A percentile compares a stretch with the other conserved stretches of the same genome.
Conservation (phyloP, 2,329 filamentous ascomycete genomes). For the Colletotrichum salicis region DNA sequence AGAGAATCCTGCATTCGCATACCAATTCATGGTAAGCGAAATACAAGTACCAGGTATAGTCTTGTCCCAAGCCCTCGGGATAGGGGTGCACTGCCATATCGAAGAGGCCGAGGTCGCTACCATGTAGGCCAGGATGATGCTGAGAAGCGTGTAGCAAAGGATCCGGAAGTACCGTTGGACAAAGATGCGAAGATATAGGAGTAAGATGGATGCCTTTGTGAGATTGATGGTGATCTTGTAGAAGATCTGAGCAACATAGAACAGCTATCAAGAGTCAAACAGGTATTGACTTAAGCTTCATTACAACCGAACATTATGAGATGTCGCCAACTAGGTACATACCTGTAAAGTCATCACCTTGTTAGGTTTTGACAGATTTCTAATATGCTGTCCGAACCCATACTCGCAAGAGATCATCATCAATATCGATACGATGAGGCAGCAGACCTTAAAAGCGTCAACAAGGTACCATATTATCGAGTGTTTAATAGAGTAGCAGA, state of each 20-base stretch:
- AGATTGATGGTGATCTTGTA: constrained; percentile 66
- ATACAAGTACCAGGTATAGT: constrained; percentile 46
- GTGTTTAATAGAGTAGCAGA: not conserved
- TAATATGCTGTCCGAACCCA: constrained; percentile 55
- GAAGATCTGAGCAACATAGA: constrained; percentile 62
- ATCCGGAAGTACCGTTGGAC: constrained; percentile 57
- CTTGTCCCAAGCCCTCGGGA: constrained; percentile 53
- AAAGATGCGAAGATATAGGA: constrained; percentile 66
- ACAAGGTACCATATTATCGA: not conserved
- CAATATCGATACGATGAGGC: constrained; percentile 48
- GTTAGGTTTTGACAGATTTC: constrained; percentile 46
- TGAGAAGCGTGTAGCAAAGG: constrained; percentile 53
- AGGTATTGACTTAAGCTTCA: too few species aligned
- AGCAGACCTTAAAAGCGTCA: constrained; percentile 44
- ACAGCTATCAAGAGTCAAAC: constrained; percentile 49
- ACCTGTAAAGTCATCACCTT: constrained; percentile 51
- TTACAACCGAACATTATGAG: fast-evolving
- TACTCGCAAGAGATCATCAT: constrained; percentile 54
- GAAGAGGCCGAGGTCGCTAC: constrained; percentile 56
- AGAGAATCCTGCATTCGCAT: constrained; percentile 33
- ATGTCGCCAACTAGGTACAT: constrained; percentile 1
- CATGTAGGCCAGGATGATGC: constrained; percentile 57
- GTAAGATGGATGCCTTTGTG: constrained; percentile 62
- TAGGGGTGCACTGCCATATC: constrained; percentile 61
- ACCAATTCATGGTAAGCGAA: constrained; percentile 33